Base-by-base conservation (phyloP, 2,329 filamentous ascomycete species). In the Grosmannia clavigera region DNA sequence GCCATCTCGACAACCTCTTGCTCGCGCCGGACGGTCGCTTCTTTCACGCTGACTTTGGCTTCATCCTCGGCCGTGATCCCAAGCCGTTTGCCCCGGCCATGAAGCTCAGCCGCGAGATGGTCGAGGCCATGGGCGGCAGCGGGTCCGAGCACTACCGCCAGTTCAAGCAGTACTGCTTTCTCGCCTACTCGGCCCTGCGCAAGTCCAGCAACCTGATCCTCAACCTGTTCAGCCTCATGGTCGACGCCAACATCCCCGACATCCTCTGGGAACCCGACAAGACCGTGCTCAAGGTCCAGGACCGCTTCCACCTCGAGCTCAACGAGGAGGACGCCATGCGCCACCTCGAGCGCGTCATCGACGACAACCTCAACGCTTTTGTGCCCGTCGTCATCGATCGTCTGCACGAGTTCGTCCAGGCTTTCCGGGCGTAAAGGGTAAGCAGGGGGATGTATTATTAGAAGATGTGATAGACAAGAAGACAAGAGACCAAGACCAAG, bases 1-100 rank as follows among this genome's bases (percentile, higher is more conserved):
- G 94, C 1, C 94, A 99, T 73, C 81, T 97, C 2, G 94, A 99
- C 71, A 99, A 99, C 68, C 82, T 99, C 1, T 84, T 99, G 31
- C 83, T 99, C 5, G 84, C 91, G 0, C 92, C 94, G 0, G 87
- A 92, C 66, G 94, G 85, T 0, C 90, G 95, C 72, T 99, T 99
- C 77, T 96, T 99, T 80, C 94, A 99, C 71, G 92, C 92, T 35
- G 94, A 99, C 72, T 99, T 99, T 68, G 94, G 95, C 51, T 99
- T 95, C 73, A 99, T 99, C 63, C 86, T 99, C 1, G 94, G 94
- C 22, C 88, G 94, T 50, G 94, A 99, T 66, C 94, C 94, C 0
- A 99, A 99, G 70, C 94, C 94, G 0, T 97, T 99, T 69, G 92
- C 94, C 0, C 94, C 94, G 0, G 85, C 92, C 58, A 96, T 99